Evolutionary conservation across 1,139 yeast genomes (phyloP), one percentile per base, ranked within the genome.

Genomic region (Hansenula lynferdii): DNA sequence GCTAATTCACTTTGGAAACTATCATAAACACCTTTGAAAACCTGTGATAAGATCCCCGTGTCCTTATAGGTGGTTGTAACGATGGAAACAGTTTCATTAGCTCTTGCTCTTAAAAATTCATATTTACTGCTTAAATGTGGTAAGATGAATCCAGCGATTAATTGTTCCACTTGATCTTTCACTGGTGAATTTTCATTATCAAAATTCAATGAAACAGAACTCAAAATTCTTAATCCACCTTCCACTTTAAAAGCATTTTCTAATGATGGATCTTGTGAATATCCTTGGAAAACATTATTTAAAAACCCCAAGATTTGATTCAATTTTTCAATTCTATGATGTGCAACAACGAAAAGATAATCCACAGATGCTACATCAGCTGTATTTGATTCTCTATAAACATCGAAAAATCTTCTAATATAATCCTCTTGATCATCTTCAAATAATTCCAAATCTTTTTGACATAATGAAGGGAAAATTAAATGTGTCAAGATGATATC

Each of bases 321-420:
- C 18, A 79, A 61, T 37, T 69, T 65, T 29, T 69, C 68, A 48
- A 76, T 73, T 53, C 77, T 70, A 39, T 70, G 51, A 64, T 64
- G 45, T 67, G 61, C 51, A 64, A 69, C 54, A 30, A 61, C 62
- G 56, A 75, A 77, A 35, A 90, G 63, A 49, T 87, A 85, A 58
- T 82, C 84, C 37, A 84, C 75, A 2, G 96, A 82, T 0, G 96
- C 96, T 31, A 78, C 77, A 53, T 86, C 96, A 0, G 95, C 78
- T 11, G 92, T 81, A 35, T 77, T 74, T 28, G 77, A 72, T 47
- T 85, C 95, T 48, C 85, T 79, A 53, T 77, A 80, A 42, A 80
- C 67, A 54, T 81, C 89, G 48, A 80, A 80, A 52, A 65, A 80
- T 48, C 85, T 70, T 63, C 89, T 72, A 28, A 82, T 70, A 52